Base-by-base conservation (phyloP, 2,329 filamentous ascomycete species). In the Fusarium sp. region DNA sequence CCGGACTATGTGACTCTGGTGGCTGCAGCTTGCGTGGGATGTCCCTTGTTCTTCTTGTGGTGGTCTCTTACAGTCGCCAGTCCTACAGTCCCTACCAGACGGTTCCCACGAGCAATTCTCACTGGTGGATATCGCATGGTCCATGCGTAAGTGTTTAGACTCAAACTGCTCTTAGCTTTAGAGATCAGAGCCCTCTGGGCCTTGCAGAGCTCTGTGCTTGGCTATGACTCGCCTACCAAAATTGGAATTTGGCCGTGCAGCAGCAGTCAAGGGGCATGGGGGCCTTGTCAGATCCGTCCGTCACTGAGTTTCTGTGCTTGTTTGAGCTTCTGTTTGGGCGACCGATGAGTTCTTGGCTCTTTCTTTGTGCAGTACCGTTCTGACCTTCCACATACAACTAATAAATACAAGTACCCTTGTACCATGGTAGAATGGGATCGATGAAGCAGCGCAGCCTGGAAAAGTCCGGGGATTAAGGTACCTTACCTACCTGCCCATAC, bases 141-240 rank as follows among this genome's bases (percentile, higher is more conserved):
- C 48, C 43, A 59, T 52, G 61, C 44, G 55, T 52, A 39, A 43
- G 37, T 31, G 50, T 38, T 57, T 49, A 62, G 48, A 29, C 43
- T 52, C 28, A 28, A 61, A 69, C 56, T 53, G 37, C 24, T 38
- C 35, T 43, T 69, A 53, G 41, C 52, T 26, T 41, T 33, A 35
- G 23, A 66, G 56, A 53, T 52, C 56, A 58, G 31, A 48, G 29
- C 58, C 52, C 20, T 48, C 16, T 38, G 33, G 26, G 41, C 23
- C 50, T 66, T 43, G 47, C 41, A 46, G 47, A 48, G 26, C 20
- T 61, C 26, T 20, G 31, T 15, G 26, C 37, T 53, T 13, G 42
- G 26, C 42, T 59, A 50, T 66, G 42, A 44, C 61, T 66, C 37
- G 63, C 42, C 47, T 60, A 66, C 61, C 37, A 60, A 8, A 61